phyloP scores from a whole-genome alignment of 2,329 filamentous ascomycete genomes.

The Chrysosporium queenslandicum region DNA sequence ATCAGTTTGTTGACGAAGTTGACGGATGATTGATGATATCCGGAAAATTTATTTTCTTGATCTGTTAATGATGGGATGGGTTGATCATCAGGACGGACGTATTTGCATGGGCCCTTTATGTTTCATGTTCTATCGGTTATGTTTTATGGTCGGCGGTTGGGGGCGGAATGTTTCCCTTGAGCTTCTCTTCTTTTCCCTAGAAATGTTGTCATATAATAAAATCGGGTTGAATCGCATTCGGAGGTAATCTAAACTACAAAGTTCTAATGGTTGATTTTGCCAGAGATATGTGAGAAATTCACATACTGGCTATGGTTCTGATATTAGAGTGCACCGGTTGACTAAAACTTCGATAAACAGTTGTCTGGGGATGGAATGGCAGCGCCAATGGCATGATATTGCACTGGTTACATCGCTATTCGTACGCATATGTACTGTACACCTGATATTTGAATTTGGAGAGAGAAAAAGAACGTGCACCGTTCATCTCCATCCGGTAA shows the following conservation, averaged over 20 bases:
- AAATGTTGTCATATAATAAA: slow-evolving; percentile 3
- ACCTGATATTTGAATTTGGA: too few species aligned
- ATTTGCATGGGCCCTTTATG: not conserved
- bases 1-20: slow-evolving; percentile 64
- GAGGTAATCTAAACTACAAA: not conserved
- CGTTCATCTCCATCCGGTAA: too few species aligned
- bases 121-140: slow-evolving; percentile 4
- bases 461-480: too few species aligned
- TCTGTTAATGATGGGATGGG: not conserved
- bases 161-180: not conserved
- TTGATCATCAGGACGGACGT: not conserved
- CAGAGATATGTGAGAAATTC: too few species aligned
- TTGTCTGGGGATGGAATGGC: too few species aligned
- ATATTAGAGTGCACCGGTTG: too few species aligned
- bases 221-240: not conserved
- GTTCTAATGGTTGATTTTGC: not conserved
- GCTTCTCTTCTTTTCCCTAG: not conserved
- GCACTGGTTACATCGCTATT: too few species aligned
- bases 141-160: not conserved
- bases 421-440: too few species aligned
- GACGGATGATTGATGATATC: slow-evolving; percentile 33
- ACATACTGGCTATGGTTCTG: too few species aligned
- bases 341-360: too few species aligned
- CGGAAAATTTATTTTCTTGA: not conserved
- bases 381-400: too few species aligned